Percentiles rank a stretch among this genome's conserved stretches.
Evolutionary conservation across 352 stramenopile species (phyloP).

Genomic region (Pythium rishiriense): DNA sequence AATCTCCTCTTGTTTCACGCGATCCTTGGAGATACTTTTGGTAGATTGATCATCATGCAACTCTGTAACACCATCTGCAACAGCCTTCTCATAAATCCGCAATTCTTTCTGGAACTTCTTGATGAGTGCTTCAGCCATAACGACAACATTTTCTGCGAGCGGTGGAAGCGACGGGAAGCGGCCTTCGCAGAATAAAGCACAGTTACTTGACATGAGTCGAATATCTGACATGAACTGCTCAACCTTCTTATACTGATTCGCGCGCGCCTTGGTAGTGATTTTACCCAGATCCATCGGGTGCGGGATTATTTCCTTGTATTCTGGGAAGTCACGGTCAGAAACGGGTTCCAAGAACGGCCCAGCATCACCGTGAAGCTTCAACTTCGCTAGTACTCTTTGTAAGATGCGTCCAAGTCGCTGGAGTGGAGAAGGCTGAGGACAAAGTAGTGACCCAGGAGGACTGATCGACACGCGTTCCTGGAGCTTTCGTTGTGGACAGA

Average conservation of each 20-base stretch:
- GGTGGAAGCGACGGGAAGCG: constrained; percentile 76
- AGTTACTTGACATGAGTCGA: constrained; percentile 76
- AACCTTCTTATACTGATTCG: constrained; percentile 54
- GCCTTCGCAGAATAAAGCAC: constrained; percentile 76
- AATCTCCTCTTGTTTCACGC: background rate
- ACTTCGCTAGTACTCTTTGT: constrained; percentile 57
- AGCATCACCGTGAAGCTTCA: constrained; percentile 60
- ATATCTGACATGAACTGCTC: constrained; percentile 66
- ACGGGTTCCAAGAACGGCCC: constrained; percentile 80
- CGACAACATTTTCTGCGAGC: constrained; percentile 67
- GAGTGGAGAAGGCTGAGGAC: constrained; percentile 56
- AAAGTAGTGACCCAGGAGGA: constrained; percentile 43
- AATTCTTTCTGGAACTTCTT: constrained; percentile 77
- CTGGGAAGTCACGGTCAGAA: constrained; percentile 75
- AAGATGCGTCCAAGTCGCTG: constrained; percentile 65
- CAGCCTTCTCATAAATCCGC: constrained; percentile 45
- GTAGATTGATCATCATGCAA: constrained; percentile 7
- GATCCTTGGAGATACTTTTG: constrained; percentile 1
- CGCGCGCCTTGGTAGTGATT: constrained; percentile 55
- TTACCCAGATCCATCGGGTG: constrained; percentile 73
- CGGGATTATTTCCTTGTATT: constrained; percentile 83
- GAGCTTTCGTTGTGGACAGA: constrained; percentile 44
- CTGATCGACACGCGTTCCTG: constrained; percentile 33
- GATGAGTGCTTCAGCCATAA: constrained; percentile 60
- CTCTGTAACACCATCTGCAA: constrained; percentile 19